phyloP scores from a whole-genome alignment of 768 basidiomycete genomes.

The Epithele typhae region DNA sequence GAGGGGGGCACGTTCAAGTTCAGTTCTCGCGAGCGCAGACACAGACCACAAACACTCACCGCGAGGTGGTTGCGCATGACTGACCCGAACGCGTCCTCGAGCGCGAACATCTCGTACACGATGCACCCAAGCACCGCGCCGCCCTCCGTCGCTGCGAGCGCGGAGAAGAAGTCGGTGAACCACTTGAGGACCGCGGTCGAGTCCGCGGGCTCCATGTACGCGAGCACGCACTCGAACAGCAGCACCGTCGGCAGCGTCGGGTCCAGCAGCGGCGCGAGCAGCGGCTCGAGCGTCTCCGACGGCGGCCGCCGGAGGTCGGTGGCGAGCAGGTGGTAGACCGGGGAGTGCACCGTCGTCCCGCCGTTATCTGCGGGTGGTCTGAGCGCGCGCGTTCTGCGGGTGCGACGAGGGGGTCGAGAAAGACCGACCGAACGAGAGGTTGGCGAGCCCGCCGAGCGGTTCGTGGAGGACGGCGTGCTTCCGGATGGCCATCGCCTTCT shows the following conservation, averaged over 20 bases:
- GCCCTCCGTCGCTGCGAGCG: conserved; percentile 11
- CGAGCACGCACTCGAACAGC: conserved; percentile 91
- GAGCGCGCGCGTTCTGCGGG: not conserved
- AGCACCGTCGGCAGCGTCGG: conserved; percentile 72
- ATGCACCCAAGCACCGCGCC: conserved; percentile 45
- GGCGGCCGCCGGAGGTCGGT: conserved; percentile 70
- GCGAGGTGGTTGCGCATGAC: conserved; percentile 89
- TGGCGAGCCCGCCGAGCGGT: conserved; percentile 43
- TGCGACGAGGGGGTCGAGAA: not conserved
- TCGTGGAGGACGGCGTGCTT: conserved; percentile 56
- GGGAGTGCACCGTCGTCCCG: conserved; percentile 52
- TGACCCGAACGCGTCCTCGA: conserved; percentile 84
- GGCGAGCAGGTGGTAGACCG: conserved; percentile 67
- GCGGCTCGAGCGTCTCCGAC: conserved; percentile 38
- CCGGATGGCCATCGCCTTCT: conserved; percentile 78
- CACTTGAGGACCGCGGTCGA: conserved; percentile 63
- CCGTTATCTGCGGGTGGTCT: conserved; percentile 43
- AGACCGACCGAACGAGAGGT: conserved; percentile 40
- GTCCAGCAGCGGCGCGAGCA: conserved; percentile 47
- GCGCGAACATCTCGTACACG: conserved; percentile 92
- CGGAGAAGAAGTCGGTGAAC: conserved; percentile 58
- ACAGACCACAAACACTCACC: conserved; percentile 35
- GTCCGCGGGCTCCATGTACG: conserved; percentile 68
- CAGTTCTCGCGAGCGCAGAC: not conserved
- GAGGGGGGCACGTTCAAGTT: no score